phyloP scores from a whole-genome alignment of 2,329 filamentous ascomycete genomes.

The Sporothrix phasma region DNA sequence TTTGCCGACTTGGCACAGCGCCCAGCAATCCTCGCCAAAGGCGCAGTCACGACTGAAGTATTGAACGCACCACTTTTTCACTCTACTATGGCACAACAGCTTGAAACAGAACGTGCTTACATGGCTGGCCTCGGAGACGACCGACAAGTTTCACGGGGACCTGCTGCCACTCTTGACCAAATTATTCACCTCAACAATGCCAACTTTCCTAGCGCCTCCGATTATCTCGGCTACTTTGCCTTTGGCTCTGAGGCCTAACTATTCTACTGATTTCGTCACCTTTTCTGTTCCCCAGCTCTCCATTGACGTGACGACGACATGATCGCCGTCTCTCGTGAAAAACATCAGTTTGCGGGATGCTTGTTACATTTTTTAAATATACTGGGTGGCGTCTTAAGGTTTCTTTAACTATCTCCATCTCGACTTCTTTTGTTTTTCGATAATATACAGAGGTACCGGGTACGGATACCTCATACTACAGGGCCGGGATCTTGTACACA shows the following conservation, averaged over 20 bases:
- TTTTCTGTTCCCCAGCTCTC: conserved; percentile 34
- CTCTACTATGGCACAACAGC: conserved; percentile 35
- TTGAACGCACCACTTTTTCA: conserved; percentile 34
- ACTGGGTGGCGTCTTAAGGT: neutral
- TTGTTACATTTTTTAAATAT: neutral
- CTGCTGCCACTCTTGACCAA: conserved; percentile 35
- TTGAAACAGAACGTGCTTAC: conserved; percentile 38
- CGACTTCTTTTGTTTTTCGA: neutral
- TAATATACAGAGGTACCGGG: neutral
- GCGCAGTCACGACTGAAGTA: conserved; percentile 26
- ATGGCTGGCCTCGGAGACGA: conserved; percentile 33
- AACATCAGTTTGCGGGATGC: neutral
- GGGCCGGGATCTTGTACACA: neutral
- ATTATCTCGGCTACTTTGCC: conserved; percentile 42
- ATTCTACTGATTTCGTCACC: conserved; percentile 34
- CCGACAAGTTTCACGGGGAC: conserved; percentile 37
- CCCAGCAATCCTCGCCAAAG: conserved; percentile 24
- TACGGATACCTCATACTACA: neutral
- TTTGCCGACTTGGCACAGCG: conserved; percentile 15
- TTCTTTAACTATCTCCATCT: neutral
- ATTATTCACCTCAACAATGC: conserved; percentile 28
- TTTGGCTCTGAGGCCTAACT: conserved; percentile 44
- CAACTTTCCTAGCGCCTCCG: conserved; percentile 29
- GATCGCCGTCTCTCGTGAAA: neutral
- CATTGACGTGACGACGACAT: conserved; percentile 24